Base-by-base conservation (phyloP, 768 basidiomycete species). In the Leccinum broughii region DNA sequence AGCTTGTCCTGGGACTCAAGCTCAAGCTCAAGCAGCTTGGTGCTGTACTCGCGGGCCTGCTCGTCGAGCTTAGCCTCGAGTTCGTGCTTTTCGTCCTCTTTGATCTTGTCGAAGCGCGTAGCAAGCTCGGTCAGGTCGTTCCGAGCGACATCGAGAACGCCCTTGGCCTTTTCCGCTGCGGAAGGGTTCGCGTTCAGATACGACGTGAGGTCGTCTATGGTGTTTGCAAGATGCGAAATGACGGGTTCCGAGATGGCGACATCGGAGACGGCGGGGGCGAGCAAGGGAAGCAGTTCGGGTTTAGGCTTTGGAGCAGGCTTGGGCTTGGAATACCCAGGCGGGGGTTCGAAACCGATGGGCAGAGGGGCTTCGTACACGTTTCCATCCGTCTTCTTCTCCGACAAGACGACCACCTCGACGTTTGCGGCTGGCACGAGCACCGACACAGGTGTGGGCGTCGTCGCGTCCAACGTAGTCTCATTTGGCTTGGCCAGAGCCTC, bases 301-400 rank as follows among this genome's bases (percentile, higher is more conserved):
- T 74, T 61, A 5, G 74, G 51, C 61, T 76, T 75, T n/a, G 71
- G 84, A 32, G 82, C 76, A 20, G 85, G 80, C 22, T 77, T 64
- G 13, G 90, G 86, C 41, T 86, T 81, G 58, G 82, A 79, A 73
- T 86, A 98, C 20, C 96, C 96, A 24, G 93, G 93, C 35, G 96
- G 95, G 10, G 90, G 93, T 73, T 98, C 95, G 72, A 92, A 93
- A 13, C 95, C 96, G 54, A 99, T 76, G n/a, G 96, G 97, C 24
- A 98, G 80, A 6, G 89, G 88, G 17, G 76, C 82, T 50, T 77
- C 75, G 70, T 96, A 96, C 6, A 71, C 54, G 50, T 77, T 76
- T 30, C 37, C 2, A 8, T 77, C 76, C 62, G 58, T 56, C 54
- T 70, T 62, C 10, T 63, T 60, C 28, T 70, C 70, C 3, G 67